Percentiles rank a stretch among this genome's conserved stretches.
phyloP scores from a whole-genome alignment of 1,284 basidiomycete genomes.

The Cutaneotrichosporon daszewskae region DNA sequence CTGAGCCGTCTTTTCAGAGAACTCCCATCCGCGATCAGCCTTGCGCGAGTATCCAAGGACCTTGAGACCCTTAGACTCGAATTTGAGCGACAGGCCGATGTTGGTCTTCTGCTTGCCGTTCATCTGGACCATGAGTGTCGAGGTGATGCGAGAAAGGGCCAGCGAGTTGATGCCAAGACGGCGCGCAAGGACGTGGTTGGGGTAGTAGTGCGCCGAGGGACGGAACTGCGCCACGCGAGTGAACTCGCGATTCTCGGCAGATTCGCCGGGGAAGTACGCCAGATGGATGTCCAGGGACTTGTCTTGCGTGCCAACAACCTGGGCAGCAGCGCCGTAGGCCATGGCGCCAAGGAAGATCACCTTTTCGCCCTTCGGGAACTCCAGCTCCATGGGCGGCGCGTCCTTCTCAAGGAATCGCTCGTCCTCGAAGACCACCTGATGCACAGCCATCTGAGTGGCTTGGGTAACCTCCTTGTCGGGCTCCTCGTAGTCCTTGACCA shows the following conservation, averaged over 20 bases:
- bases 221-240: slow-evolving; percentile 59
- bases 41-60: slow-evolving; percentile 91
- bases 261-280: slow-evolving; percentile 79
- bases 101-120: slow-evolving; percentile 74
- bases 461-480: slow-evolving; percentile 74
- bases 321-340: slow-evolving; percentile 90
- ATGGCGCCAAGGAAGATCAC: slow-evolving; percentile 94
- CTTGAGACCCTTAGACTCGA: slow-evolving; percentile 92
- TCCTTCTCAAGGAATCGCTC: slow-evolving; percentile 74
- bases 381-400: slow-evolving; percentile 73
- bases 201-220: slow-evolving; percentile 60
- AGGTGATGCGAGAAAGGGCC: slow-evolving; percentile 81
- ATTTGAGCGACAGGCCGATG: slow-evolving; percentile 90
- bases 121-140: slow-evolving; percentile 79
- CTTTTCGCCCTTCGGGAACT: slow-evolving; percentile 83
- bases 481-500: slow-evolving; percentile 90
- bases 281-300: slow-evolving; percentile 68
- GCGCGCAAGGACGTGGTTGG: slow-evolving; percentile 67
- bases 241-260: slow-evolving; percentile 70
- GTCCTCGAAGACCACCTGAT: slow-evolving; percentile 76
- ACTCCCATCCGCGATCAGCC: slow-evolving; percentile 83
- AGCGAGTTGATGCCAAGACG: slow-evolving; percentile 66
- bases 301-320: slow-evolving; percentile 67
- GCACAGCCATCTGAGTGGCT: slow-evolving; percentile 76
- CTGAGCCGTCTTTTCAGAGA: slow-evolving; percentile 76